Evolutionary conservation across 495 filamentous ascomycete genomes (phyloP), one percentile per base, ranked within the genome.

Genomic region (Astrothelium macrocarpum): DNA sequence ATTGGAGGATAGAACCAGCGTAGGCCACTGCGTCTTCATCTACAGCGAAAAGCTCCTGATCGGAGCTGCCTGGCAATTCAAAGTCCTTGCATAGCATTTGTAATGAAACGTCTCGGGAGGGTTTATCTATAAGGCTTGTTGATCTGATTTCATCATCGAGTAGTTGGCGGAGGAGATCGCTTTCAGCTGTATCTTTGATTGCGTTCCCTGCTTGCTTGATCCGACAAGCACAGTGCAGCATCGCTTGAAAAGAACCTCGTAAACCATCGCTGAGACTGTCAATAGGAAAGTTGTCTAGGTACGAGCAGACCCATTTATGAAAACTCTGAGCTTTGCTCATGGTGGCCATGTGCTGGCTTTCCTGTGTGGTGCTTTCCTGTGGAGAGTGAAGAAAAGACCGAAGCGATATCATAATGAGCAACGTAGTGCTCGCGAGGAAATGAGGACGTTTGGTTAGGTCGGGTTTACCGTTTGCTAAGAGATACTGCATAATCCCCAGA

Each of bases 401-500:
- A 18, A 96, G 75, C 0, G 89, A 88, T 1, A 89, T 82, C 1
- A 96, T 75, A 1, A 86, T 86, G 11, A 90, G 87, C 18, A 95
- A 78, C 11, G 87, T 82, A 63, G 89, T 86, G 0, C 90, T 92
- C 45, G 87, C 84, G 58, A 94, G 78, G 69, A 97, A 95, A 1
- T 85, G 83, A 7, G 90, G 88, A 0, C 79, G 77, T 32, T 82
- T 74, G 11, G 68, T 72, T 29, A 97, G 76, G 70, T 94, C 87
- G 25, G 75, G 62, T 20, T 77, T 80, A 7, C 95, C 92, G 53
- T 81, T 77, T 5, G 83, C 79, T 10, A 97, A 74, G 1, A 99
- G 80, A 71, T 96, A 97, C 76, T 90, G 90, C 46, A 90, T 80
- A 34, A 99, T 82, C 0, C 91, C 93, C 34, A 97, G 75, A 4